Conservation (phyloP, 495 filamentous ascomycete genomes). For the Talaromyces ruber region DNA sequence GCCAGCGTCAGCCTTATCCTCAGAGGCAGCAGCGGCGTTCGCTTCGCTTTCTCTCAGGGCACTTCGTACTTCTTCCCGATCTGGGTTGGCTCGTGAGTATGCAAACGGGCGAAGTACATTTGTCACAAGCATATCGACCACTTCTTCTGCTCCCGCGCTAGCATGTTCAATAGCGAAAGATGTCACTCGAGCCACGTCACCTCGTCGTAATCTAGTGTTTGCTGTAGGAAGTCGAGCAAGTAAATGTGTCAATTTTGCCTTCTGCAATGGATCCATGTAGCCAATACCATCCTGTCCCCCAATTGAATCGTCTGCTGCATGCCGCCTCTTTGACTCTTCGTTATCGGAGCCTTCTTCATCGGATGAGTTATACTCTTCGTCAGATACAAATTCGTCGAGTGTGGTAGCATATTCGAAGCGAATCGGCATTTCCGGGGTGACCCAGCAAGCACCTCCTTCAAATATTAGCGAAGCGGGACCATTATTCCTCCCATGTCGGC, state of each 20-base stretch:
- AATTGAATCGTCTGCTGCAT: slow-evolving; percentile 35
- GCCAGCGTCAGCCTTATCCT: slow-evolving; percentile 20
- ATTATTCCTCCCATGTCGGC: slow-evolving; percentile 17
- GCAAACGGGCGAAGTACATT: slow-evolving; percentile 69
- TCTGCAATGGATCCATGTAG: slow-evolving; percentile 77
- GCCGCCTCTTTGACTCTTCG: slow-evolving; percentile 52
- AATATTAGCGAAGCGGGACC: slow-evolving; percentile 42
- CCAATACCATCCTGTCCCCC: slow-evolving; percentile 46
- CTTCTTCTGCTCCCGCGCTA: slow-evolving; percentile 70
- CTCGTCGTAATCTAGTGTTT: slow-evolving; percentile 65
- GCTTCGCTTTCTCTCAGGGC: slow-evolving; percentile 33
- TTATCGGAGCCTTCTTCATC: slow-evolving; percentile 82
- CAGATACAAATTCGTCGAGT: slow-evolving; percentile 69
- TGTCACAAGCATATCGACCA: slow-evolving; percentile 75
- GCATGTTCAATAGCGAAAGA: slow-evolving; percentile 87
- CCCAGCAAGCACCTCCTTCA: slow-evolving; percentile 63
- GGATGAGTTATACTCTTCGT: slow-evolving; percentile 76
- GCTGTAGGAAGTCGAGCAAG: slow-evolving; percentile 73
- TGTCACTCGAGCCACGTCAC: slow-evolving; percentile 79
- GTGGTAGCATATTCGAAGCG: slow-evolving; percentile 67
- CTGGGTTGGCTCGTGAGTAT: slow-evolving; percentile 51
- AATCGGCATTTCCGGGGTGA: slow-evolving; percentile 53
- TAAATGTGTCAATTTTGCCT: slow-evolving; percentile 73
- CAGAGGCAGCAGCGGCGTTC: slow-evolving; percentile 17
- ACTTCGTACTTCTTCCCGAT: slow-evolving; percentile 41